Conservation (phyloP, 1,139 yeast genomes). For the Starmera stellimalicola region DNA sequence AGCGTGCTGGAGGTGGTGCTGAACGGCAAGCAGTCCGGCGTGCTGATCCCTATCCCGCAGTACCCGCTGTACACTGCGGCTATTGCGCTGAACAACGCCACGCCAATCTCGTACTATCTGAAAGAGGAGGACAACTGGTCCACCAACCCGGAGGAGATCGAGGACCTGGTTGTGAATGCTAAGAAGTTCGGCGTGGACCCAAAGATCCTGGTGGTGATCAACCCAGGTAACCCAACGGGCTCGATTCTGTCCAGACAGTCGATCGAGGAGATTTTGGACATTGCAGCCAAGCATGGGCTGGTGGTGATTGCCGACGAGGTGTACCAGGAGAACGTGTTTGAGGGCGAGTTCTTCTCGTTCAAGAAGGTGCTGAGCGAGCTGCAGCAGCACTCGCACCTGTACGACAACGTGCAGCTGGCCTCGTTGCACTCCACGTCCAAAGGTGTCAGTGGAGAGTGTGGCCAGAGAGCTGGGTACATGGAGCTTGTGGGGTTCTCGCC, state of each 20-base stretch:
- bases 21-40: slow-evolving; percentile 57
- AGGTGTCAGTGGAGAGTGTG: slow-evolving; percentile 97
- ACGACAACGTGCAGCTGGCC: slow-evolving; percentile 73
- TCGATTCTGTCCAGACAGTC: slow-evolving; percentile 58
- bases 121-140: slow-evolving; percentile 82
- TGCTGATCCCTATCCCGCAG: slow-evolving; percentile 93
- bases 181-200: slow-evolving; percentile 48
- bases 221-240: slow-evolving; percentile 98
- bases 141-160: slow-evolving; percentile 61
- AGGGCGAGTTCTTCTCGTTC: slow-evolving; percentile 54
- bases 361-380: slow-evolving; percentile 59
- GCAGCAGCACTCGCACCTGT: slow-evolving; percentile 41
- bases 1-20: slow-evolving; percentile 66
- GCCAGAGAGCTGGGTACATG: slow-evolving; percentile 98
- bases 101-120: slow-evolving; percentile 79
- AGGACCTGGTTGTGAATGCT: slow-evolving; percentile 43
- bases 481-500: slow-evolving; percentile 74
- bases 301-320: slow-evolving; percentile 97
- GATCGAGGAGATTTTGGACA: slow-evolving; percentile 58
- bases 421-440: slow-evolving; percentile 93
- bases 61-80: slow-evolving; percentile 95
- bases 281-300: slow-evolving; percentile 78
- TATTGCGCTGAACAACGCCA: slow-evolving; percentile 70
- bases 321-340: slow-evolving; percentile 83
- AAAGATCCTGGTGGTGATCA: slow-evolving; percentile 81